phyloP scores from a whole-genome alignment of 169 alveolate species.

The Miamiensis avidus region DNA sequence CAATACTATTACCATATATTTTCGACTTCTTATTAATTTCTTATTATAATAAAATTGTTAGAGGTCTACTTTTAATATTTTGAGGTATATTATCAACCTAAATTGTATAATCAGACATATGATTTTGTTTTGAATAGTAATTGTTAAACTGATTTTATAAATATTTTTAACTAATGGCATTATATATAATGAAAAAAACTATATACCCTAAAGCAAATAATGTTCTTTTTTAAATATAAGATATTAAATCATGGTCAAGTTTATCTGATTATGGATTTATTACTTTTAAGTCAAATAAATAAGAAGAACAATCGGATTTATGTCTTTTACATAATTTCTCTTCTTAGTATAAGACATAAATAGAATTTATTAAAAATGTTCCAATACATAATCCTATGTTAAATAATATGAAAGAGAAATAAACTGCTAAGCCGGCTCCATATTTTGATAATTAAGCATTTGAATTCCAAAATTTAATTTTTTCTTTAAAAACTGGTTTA shows the following conservation, averaged over 20 bases:
- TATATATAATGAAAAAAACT: neutral
- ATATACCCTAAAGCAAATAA: neutral
- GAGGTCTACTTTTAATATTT: neutral
- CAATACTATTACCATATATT: too few relatives aligned
- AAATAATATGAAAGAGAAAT: neutral
- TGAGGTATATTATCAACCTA: neutral
- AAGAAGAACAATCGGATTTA: neutral
- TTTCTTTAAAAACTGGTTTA: neutral
- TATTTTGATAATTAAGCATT: neutral
- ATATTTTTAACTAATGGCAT: neutral
- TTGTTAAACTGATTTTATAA: neutral
- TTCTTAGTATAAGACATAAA: neutral
- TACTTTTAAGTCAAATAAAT: neutral
- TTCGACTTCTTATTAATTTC: neutral
- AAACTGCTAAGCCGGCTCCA: neutral
- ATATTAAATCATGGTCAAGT: neutral
- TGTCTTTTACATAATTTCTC: neutral
- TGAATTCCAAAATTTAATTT: neutral
- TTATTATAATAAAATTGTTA: too few relatives aligned
- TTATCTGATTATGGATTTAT: neutral
- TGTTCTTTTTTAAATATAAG: neutral
- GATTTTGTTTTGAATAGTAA: neutral
- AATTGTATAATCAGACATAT: neutral
- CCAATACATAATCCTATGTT: neutral
- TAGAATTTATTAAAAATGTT: neutral